Base-by-base conservation (phyloP, 768 basidiomycete species). In the Trametes cubensis region DNA sequence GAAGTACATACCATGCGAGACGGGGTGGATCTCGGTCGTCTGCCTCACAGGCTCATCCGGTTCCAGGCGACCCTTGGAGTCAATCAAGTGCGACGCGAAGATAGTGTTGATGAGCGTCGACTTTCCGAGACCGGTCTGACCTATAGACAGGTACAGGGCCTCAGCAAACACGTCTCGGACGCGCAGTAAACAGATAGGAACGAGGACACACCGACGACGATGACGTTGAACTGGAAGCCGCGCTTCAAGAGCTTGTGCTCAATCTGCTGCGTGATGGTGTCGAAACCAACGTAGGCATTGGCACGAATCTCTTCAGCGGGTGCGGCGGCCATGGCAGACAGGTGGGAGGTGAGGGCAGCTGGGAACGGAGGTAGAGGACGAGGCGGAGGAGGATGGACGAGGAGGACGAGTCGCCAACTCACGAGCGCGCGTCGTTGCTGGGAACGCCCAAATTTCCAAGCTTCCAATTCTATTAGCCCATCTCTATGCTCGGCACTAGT, bases 191-290 rank as follows among this genome's bases (percentile, higher is more conserved):
- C 21, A 34, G 5, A 45, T 20, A 21, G 28, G 26, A n/a, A 26
- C 51, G 40, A 48, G 50, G 47, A 54, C 89, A 70, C 67, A 95
- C 95, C 96, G 69, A 90, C 96, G 64, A 94, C 90, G 73, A 98
- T 98, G 63, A 97, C 91, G 72, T 98, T 98, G 86, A 98, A 98
- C 82, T 98, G 94, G 83, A 98, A 98, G 63, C 96, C 96, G 66
- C 96, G 88, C 80, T 98, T 98, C 80, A 98, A 85, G 66, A 98
- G 89, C 85, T 98, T 98, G 84, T 95, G 92, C 83, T 99, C 96
- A 69, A 98, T 98, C 78, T 98, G 96, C 72, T 88, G 86, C 61
- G 95, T 96, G 76, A 98, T 97, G 67, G 90, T 88, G 83, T 98
- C 95, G 80, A 98, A 98, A 73, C 95, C 95, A 76, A 98, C 95